Conservation (phyloP, 2,329 filamentous ascomycete genomes). For the Venturia oleaginea region DNA sequence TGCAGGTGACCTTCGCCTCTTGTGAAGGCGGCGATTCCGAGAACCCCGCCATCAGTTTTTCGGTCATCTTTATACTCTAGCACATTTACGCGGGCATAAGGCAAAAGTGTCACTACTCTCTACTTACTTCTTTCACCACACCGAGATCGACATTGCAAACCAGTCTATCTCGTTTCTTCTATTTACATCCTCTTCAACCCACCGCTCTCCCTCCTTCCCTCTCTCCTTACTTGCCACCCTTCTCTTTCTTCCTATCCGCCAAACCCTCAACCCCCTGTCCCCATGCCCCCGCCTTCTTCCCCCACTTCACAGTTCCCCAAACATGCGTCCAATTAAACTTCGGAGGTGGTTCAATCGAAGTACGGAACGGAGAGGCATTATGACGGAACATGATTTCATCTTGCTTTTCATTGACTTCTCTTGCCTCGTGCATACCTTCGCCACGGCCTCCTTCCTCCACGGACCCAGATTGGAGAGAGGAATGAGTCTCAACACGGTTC, state of each 20-base stretch:
- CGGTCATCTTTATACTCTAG: no score
- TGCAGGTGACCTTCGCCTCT: no score
- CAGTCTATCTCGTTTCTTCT: no score
- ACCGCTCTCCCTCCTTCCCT: not conserved
- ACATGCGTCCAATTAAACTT: slow-evolving; percentile 45
- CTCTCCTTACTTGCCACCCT: slow-evolving; percentile 10
- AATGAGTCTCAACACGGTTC: not conserved
- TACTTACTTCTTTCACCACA: no score
- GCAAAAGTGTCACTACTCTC: no score
- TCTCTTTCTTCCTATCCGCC: slow-evolving; percentile 30
- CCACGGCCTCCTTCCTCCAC: not conserved
- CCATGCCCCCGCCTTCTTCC: slow-evolving; percentile 44
- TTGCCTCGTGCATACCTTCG: slow-evolving; percentile 17
- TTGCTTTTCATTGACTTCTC: slow-evolving; percentile 21
- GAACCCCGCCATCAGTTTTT: no score
- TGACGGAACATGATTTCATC: slow-evolving; percentile 32
- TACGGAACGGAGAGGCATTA: slow-evolving; percentile 38
- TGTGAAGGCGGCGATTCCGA: no score
- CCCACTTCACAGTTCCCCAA: slow-evolving; percentile 46
- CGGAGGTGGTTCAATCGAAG: slow-evolving; percentile 36
- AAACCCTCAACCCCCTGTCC: slow-evolving; percentile 41
- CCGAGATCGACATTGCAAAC: no score
- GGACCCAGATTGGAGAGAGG: not conserved
- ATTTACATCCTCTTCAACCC: not conserved
- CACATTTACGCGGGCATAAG: no score